Base-by-base conservation (phyloP, 129 eudicot genomes). In the Pulicaria dysenterica region DNA sequence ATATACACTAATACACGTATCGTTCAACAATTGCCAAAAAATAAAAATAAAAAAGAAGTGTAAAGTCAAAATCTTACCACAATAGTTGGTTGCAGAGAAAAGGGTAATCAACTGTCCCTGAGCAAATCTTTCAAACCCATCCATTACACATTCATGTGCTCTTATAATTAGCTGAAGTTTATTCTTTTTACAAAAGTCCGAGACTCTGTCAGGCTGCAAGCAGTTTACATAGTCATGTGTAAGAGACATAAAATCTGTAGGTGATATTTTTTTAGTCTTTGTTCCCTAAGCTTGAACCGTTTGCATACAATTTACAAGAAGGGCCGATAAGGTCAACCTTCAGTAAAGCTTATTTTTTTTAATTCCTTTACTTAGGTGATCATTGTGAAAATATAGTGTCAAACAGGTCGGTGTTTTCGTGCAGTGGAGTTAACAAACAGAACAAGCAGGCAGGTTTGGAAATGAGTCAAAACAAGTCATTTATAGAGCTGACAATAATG, bases 81-180 rank as follows among this genome's bases (percentile, higher is more conserved):
- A 94, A 81, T 94, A 94, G 86, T 89, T 94, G 11, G 98, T 94
- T 43, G 98, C 98, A 36, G 98, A 94, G 65, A 94, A 94, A 75
- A 94, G 96, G 63, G 98, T 94, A 64, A 94, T 90, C 77, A 94
- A 65, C 75, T 94, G 96, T 60, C 98, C 96, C 79, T 94, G 96
- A 46, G 98, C 98, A 66, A 93, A 93, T 48, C 96, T 85, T 69
- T 93, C 98, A 73, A 93, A 89, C 59, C 98, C 96, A 83, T 94
- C 98, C 96, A 90, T 90, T 36, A 89, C 96, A 17, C 98, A 94
- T 79, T 94, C 98, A 55, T 94, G 98, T 55, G 98, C 96, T 84
- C 98, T 87, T 80, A 94, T 94, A 48, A 94, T 94, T 11, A 94
- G 87, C 75, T 94, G 98, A 73, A 94, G 71, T 69, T 86, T 94